Conservation (phyloP, 139 green algal genomes). For the Tetraselmis striata region DNA sequence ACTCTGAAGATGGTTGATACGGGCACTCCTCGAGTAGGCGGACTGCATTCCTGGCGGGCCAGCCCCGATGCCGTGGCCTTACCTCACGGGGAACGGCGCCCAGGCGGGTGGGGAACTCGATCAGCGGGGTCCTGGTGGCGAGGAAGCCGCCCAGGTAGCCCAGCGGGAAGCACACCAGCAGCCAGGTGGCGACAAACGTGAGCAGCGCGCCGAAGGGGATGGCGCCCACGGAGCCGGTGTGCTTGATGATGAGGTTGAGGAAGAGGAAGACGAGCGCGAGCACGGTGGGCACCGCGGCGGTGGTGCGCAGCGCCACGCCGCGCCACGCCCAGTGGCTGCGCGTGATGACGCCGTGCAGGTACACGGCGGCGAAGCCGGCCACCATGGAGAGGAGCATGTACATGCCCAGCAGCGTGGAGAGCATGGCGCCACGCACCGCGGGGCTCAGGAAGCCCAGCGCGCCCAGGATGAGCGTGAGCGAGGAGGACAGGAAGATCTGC, state of each 20-base stretch:
- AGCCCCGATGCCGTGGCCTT: too few species aligned
- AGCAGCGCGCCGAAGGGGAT: conserved; percentile 86
- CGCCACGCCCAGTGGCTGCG: conserved; percentile 40
- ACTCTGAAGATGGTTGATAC: too few species aligned
- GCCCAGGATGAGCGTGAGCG: conserved; percentile 83
- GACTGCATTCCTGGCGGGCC: too few species aligned
- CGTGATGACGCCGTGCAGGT: conserved; percentile 78
- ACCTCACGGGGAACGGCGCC: neutral
- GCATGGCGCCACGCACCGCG: conserved; percentile 75
- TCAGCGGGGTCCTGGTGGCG: conserved; percentile 38
- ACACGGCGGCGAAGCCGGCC: conserved; percentile 62
- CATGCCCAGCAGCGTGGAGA: conserved; percentile 74
- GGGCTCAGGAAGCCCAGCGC: conserved; percentile 90
- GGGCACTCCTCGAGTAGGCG: too few species aligned
- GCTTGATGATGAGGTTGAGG: neutral
- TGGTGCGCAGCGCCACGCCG: conserved; percentile 48
- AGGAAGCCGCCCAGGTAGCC: conserved; percentile 40
- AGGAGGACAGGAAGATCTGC: conserved; percentile 71
- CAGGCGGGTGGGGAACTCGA: conserved; percentile 63
- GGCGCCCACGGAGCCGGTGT: conserved; percentile 48
- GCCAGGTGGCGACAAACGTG: conserved; percentile 72
- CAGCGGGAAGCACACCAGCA: neutral
- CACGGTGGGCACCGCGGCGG: conserved; percentile 60
- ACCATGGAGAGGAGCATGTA: conserved; percentile 72
- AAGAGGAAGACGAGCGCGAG: conserved; percentile 74